Base-by-base conservation (phyloP, 2,329 filamentous ascomycete genomes). In the Claviceps fusiformis region DNA sequence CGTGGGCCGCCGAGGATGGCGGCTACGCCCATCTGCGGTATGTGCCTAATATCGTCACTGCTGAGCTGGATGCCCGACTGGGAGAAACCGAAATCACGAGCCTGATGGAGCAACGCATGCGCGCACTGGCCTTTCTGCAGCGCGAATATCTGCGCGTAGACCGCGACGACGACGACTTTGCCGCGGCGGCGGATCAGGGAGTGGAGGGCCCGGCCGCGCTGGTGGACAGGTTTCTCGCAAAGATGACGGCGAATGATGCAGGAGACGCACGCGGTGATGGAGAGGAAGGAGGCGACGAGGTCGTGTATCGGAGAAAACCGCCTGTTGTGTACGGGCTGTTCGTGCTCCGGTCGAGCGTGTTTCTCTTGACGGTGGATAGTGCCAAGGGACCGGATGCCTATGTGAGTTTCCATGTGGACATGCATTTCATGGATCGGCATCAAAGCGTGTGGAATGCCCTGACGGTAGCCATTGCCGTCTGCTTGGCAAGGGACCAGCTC, bases 361-460 rank as follows among this genome's bases (percentile, higher is more conserved):
- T 74, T 47, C 60, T 74, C 8, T 62, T 74, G 6, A 73, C 71
- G 3, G 62, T 64, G 7, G 72, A 75, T 54, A 65, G 73, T 0
- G 62, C 69, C 24, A 68, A 68, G 51, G 69, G 63, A 3, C 61
- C 66, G 2, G 49, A 63, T 4, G 67, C 65, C n/a, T 66, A 68
- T 52, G 65, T 74, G 37, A 74, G 70, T 58, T 74, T 70, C 54
- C 73, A 74, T 49, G 67, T 73, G n/a, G 68, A 72, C 49, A 62
- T 68, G 27, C 64, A 72, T 49, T 73, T 75, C 48, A 62, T 65
- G 53, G 67, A 73, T 47, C 62, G 62, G 11, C 62, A 66, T 19
- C 71, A 74, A 59, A 68, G 71, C 53, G 66, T 75, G 27, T 75
- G 73, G 73, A 74, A 75, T 58, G 73, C 71, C 2, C 59, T 75